Conservation (phyloP, 2,329 filamentous ascomycete species). For the Teratosphaeria destructans region DNA sequence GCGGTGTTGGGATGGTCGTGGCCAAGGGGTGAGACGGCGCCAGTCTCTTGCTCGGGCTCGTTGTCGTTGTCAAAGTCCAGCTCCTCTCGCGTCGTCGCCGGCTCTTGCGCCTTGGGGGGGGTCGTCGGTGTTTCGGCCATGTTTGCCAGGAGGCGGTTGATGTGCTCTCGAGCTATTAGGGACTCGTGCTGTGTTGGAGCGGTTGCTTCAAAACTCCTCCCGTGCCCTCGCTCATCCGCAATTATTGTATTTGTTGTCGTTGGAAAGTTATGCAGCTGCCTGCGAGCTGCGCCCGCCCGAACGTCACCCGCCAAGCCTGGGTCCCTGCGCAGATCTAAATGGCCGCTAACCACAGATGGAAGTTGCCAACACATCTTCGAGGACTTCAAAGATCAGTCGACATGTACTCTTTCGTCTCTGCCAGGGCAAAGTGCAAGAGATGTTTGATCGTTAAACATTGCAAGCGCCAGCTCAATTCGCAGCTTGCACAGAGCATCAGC, state of each 20-base stretch:
- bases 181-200: background rate
- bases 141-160: background rate
- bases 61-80: constrained; percentile 48
- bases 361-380: background rate
- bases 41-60: constrained; percentile 48
- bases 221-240: background rate
- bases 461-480: too few species aligned
- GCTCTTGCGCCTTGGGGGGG: constrained; percentile 25
- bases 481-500: background rate
- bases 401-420: too few species aligned
- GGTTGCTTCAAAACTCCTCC: background rate
- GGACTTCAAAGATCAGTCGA: background rate
- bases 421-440: too few species aligned
- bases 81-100: constrained; percentile 28
- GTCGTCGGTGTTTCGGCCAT: constrained; percentile 19
- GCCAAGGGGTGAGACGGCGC: constrained; percentile 29
- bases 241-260: background rate
- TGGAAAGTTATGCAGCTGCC: background rate
- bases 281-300: background rate
- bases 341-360: background rate
- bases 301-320: background rate
- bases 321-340: background rate
- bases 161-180: background rate
- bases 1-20: background rate
- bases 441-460: too few species aligned